phyloP scores from a whole-genome alignment of 352 stramenopile species.

The Phytophthora constricta region DNA sequence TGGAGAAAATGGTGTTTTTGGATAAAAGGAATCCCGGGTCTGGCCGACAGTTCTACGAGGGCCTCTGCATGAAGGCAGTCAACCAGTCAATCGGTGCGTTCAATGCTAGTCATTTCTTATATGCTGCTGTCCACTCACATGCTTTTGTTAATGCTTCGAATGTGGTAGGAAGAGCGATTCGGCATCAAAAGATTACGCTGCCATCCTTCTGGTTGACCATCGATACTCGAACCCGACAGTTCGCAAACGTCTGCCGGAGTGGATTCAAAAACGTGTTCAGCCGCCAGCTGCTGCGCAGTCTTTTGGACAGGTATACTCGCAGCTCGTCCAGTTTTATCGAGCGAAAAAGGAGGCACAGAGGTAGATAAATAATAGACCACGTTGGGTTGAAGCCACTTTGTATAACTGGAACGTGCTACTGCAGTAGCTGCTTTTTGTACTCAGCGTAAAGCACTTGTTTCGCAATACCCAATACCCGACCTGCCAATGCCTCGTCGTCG shows the following conservation, averaged over 20 bases:
- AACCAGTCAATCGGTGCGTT: slow-evolving; percentile 98
- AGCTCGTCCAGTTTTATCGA: slow-evolving; percentile 84
- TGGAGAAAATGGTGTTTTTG: slow-evolving; percentile 97
- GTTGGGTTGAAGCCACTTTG: slow-evolving; percentile 4
- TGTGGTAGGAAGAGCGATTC: slow-evolving; percentile 92
- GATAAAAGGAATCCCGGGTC: slow-evolving; percentile 67
- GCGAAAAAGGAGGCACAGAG: slow-evolving; percentile 33
- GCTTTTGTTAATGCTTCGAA: slow-evolving; percentile 12
- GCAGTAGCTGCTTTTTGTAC: slow-evolving; percentile 54
- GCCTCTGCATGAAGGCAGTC: slow-evolving; percentile 98
- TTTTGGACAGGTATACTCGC: slow-evolving; percentile 76
- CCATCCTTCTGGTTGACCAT: slow-evolving; percentile 96
- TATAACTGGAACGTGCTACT: slow-evolving; percentile 23
- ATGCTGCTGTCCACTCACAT: neutral
- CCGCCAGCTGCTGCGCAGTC: slow-evolving; percentile 39
- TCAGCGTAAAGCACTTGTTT: slow-evolving; percentile 80
- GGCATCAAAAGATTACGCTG: slow-evolving; percentile 98
- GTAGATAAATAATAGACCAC: slow-evolving; percentile 24
- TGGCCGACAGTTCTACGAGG: slow-evolving; percentile 96
- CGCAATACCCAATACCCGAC: slow-evolving; percentile 80
- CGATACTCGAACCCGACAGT: slow-evolving; percentile 88
- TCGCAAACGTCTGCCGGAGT: slow-evolving; percentile 74
- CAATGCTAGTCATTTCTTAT: neutral
- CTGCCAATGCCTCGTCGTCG: slow-evolving; percentile 84
- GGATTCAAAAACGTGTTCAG: slow-evolving; percentile 84